Base-by-base conservation (phyloP, 2,329 filamentous ascomycete species). In the Fusarium marasasianum region DNA sequence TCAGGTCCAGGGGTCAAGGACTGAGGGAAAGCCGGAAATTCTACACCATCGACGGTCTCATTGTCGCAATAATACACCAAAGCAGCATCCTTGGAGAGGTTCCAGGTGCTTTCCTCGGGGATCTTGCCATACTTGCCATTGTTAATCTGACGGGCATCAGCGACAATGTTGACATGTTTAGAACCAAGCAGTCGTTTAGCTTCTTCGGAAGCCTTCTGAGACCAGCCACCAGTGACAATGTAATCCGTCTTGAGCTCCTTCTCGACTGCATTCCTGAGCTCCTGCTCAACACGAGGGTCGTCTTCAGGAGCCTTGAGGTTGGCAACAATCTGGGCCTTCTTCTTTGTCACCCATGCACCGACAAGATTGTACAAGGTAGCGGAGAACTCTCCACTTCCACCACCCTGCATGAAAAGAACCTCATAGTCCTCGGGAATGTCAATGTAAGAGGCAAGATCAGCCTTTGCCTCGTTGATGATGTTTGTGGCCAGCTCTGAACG, bases 11-110 rank as follows among this genome's bases (percentile, higher is more conserved):
- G 83, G 55, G 89, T 88, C 31, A 97, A 86, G 13, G 83, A 81
- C 72, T 91, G 84, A 31, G 96, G 96, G 79, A 90, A 90, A n/a
- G 78, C 83, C 11, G 92, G 94, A 77, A 97, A 98, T 80, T 98
- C 96, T 24, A 98, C 94, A 40, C 95, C 95, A 78, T 98, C 94
- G 11, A 97, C 94, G 0, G 94, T 98, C 86, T 98, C 95, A 78
- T 98, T 98, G 82, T 95, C 93, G 82, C 96, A 98, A 82, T 91
- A 95, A 83, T 98, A 98, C 5, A 96, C 92, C 78, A 97, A 87
- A 1, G 94, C 90, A 15, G 92, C 86, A 43, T 90, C 86, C 75
- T 90, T 86, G 45, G 91, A 93, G 13, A 96, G 87, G 40, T 87
- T 92, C 94, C 94, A 98, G 26, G 88, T 89, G 72, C 89, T 90